phyloP scores from a whole-genome alignment of 192 early-diverging fungal genomes.

The Phlyctochytrium planicorne region DNA sequence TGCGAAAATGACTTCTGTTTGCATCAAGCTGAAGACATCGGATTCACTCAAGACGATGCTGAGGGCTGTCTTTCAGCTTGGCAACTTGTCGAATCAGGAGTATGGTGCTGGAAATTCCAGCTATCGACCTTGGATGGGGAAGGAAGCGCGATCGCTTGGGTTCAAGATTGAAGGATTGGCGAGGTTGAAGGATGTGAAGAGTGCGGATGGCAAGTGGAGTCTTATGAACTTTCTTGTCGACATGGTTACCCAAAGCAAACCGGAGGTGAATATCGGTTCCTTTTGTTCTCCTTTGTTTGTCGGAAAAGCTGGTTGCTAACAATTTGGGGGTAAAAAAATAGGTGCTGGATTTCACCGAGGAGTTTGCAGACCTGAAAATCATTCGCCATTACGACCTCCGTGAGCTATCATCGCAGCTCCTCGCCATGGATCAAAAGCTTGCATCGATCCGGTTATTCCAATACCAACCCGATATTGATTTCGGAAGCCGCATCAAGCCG shows the following conservation, averaged over 20 bases:
- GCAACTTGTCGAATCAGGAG: conserved; percentile 55
- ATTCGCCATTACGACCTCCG: conserved; percentile 43
- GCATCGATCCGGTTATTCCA: conserved; percentile 11
- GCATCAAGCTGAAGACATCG: conserved; percentile 30
- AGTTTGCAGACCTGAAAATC: conserved; percentile 37
- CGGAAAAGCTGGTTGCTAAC: conserved; percentile 11
- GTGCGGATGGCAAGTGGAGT: conserved; percentile 55
- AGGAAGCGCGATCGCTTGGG: conserved; percentile 52
- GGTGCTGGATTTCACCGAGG: conserved; percentile 39
- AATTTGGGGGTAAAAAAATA: conserved; percentile 1
- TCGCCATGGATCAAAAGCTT: conserved; percentile 22
- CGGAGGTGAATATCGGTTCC: conserved; percentile 28
- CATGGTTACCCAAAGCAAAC: conserved; percentile 39
- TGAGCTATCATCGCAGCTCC: conserved; percentile 29
- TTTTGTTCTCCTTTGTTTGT: neutral
- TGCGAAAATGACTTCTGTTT: conserved; percentile 27
- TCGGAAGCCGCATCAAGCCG: conserved; percentile 21
- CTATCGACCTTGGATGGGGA: conserved; percentile 57
- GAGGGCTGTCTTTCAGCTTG: conserved; percentile 43
- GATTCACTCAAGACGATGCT: conserved; percentile 50
- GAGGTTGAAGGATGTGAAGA: conserved; percentile 55
- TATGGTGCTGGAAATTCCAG: conserved; percentile 35
- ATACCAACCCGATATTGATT: conserved; percentile 18
- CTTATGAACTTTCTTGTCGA: conserved; percentile 59
- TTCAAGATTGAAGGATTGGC: conserved; percentile 57